A percentile compares a stretch with the other conserved stretches of the same genome.
Conservation (phyloP, 176 grass and related monocot species). For the Eleusine indica region DNA sequence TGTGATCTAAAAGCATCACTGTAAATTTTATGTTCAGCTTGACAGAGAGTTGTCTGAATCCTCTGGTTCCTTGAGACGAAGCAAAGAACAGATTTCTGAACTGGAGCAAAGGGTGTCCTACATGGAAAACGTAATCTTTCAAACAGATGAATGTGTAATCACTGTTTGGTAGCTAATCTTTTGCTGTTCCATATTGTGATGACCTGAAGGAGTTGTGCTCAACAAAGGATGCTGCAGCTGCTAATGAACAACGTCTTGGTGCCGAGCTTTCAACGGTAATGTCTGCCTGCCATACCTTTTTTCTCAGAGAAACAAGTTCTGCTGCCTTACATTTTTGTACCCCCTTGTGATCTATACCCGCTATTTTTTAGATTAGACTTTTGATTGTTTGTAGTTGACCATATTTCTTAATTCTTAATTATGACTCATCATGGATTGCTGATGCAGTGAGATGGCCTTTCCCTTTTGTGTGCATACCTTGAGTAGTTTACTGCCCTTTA, state of each 20-base stretch:
- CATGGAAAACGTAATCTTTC: constrained; percentile 76
- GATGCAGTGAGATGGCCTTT: neutral
- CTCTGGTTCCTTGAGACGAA: constrained; percentile 69
- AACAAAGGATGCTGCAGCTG: constrained; percentile 76
- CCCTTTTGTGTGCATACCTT: neutral
- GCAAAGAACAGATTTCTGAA: constrained; percentile 62
- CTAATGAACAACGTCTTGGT: constrained; percentile 67
- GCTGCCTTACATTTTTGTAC: neutral
- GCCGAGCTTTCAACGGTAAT: constrained; percentile 86
- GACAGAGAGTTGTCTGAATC: constrained; percentile 81
- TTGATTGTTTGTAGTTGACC: constrained; percentile 4
- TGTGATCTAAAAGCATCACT: neutral
- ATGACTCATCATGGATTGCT: constrained; percentile 14
- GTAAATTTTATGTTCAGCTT: constrained; percentile 58
- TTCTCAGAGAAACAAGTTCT: neutral
- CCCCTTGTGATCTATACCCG: neutral
- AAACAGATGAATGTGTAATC: constrained; percentile 20
- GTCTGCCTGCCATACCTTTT: neutral
- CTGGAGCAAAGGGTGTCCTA: constrained; percentile 75
- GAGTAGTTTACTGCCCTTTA: neutral
- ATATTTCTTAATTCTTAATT: constrained; percentile 1
- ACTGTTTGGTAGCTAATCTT: constrained; percentile 22
- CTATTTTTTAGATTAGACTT: neutral
- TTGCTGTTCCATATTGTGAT: constrained; percentile 42
- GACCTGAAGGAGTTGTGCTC: constrained; percentile 67